A percentile compares a stretch with the other conserved stretches of the same genome.
phyloP scores from a whole-genome alignment of 768 basidiomycete species.

The Suillus spraguei region DNA sequence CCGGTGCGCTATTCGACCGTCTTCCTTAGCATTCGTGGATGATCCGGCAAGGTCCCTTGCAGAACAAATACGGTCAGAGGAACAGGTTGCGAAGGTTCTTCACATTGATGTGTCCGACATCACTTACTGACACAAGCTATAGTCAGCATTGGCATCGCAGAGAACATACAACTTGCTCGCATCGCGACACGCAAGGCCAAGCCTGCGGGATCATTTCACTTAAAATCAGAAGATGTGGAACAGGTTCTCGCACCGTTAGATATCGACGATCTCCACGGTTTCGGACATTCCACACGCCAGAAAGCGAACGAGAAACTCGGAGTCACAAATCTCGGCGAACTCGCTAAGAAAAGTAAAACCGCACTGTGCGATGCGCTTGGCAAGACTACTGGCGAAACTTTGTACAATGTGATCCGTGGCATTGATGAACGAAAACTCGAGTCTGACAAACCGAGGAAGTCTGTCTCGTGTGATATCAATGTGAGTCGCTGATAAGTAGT shows the following conservation, averaged over 20 bases:
- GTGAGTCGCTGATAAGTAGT: constrained; percentile 46
- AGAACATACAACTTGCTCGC: constrained; percentile 91
- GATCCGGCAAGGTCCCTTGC: constrained; percentile 82
- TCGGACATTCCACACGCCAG: constrained; percentile 73
- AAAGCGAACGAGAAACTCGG: constrained; percentile 85
- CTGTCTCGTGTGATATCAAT: constrained; percentile 94
- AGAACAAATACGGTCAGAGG: constrained; percentile 77
- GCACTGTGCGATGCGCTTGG: constrained; percentile 76
- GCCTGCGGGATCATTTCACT: constrained; percentile 84
- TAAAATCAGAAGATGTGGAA: constrained; percentile 53
- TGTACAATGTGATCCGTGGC: constrained; percentile 84
- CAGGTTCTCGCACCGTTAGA: constrained; percentile 66
- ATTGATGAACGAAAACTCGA: constrained; percentile 81
- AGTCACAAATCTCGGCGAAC: constrained; percentile 66
- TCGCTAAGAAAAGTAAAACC: constrained; percentile 62
- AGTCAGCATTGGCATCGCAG: constrained; percentile 92
- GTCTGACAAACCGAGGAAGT: constrained; percentile 84
- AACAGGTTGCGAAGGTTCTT: constrained; percentile 84
- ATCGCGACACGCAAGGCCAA: constrained; percentile 91
- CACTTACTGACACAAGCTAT: background rate
- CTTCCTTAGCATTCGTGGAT: constrained; percentile 24
- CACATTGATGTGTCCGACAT: background rate
- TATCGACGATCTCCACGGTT: constrained; percentile 84
- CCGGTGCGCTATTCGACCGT: constrained; percentile 30
- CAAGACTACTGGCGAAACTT: constrained; percentile 76